A percentile compares a stretch with the other conserved stretches of the same genome.
These are phyloP conservation scores for Alternaria incomplexa DNA, from an alignment of 2,329 filamentous ascomycete species.

Conservation along the genomic window DNA sequence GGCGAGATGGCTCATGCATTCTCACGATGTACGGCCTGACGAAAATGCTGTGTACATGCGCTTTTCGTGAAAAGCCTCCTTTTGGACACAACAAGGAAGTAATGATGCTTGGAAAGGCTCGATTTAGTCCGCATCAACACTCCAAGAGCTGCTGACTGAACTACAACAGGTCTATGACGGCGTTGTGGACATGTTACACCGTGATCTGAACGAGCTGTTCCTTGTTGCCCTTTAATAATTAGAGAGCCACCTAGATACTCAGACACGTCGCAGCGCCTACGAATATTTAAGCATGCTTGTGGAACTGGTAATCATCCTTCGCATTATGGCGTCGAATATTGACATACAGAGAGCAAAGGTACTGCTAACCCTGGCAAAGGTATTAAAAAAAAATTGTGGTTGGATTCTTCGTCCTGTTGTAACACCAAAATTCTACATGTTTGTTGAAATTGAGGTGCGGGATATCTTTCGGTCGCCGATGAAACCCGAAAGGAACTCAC, in stretches of 20 bases:
- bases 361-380: not conserved
- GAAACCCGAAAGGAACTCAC: not conserved
- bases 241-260: not conserved
- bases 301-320: not conserved
- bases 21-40: conserved; percentile 8
- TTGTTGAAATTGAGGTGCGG: not conserved
- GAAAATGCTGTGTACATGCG: conserved; percentile 7
- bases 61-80: not conserved
- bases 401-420: not conserved
- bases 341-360: not conserved
- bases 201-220: not conserved
- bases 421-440: not conserved
- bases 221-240: not conserved
- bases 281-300: not conserved
- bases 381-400: not conserved
- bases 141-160: not conserved
- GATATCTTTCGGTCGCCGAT: not conserved
- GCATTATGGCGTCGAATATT: not conserved
- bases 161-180: not conserved
- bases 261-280: not conserved
- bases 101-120: not conserved
- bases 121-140: not conserved
- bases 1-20: conserved; percentile 1
- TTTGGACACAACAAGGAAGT: not conserved
- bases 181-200: not conserved